A percentile compares a stretch with the other conserved stretches of the same genome.
Conservation (phyloP, 2,329 filamentous ascomycete genomes). For the Colletotrichum navitas region DNA sequence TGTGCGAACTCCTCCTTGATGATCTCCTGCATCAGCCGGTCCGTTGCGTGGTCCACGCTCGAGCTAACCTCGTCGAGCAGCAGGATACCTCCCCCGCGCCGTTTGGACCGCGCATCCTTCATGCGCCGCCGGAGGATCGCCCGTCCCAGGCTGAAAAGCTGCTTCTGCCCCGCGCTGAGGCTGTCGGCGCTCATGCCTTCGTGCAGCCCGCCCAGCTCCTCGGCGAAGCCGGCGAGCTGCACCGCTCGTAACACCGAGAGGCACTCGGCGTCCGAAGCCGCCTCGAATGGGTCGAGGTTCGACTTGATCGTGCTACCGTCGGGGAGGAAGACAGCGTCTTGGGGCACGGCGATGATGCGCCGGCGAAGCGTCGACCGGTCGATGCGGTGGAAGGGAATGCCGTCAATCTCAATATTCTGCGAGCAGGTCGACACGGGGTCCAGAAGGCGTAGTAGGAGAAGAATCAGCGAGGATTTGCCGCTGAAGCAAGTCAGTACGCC, state of each 20-base stretch:
- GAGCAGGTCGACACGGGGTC: slow-evolving; percentile 46
- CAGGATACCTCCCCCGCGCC: slow-evolving; percentile 48
- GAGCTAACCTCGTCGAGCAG: slow-evolving; percentile 60
- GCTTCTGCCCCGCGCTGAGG: slow-evolving; percentile 67
- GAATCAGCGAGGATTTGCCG: slow-evolving; percentile 53
- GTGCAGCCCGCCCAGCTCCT: slow-evolving; percentile 46
- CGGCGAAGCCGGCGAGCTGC: slow-evolving; percentile 47
- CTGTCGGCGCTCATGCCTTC: slow-evolving; percentile 56
- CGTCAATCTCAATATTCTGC: slow-evolving; percentile 54
- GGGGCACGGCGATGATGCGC: slow-evolving; percentile 60
- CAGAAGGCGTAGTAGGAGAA: slow-evolving; percentile 51
- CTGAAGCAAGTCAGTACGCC: slow-evolving; percentile 30
- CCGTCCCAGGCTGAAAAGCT: slow-evolving; percentile 70
- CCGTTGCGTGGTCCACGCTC: slow-evolving; percentile 57
- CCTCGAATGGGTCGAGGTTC: slow-evolving; percentile 54
- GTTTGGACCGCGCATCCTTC: slow-evolving; percentile 46
- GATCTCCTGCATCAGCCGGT: slow-evolving; percentile 56
- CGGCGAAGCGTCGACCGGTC: slow-evolving; percentile 55
- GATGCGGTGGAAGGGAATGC: slow-evolving; percentile 50
- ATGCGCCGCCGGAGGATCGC: slow-evolving; percentile 61
- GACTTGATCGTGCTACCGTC: slow-evolving; percentile 52
- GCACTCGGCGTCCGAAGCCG: slow-evolving; percentile 47
- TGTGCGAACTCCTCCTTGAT: slow-evolving; percentile 55
- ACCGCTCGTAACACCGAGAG: slow-evolving; percentile 47
- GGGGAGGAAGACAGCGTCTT: slow-evolving; percentile 61